Evolutionary conservation across 129 eudicot genomes (phyloP).

Genomic region (Tanacetum coccineum): DNA sequence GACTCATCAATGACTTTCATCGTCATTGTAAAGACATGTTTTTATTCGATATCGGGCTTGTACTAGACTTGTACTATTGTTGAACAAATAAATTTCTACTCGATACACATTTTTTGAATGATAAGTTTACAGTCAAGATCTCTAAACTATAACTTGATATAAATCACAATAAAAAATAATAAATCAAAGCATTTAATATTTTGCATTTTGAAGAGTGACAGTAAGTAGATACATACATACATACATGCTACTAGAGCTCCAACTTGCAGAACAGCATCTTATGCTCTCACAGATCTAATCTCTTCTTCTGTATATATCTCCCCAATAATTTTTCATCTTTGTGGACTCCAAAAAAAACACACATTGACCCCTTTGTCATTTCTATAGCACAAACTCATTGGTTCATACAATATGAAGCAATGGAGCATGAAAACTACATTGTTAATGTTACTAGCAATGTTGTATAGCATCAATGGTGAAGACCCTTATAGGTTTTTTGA

Average conservation of each 20-base stretch:
- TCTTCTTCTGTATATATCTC: constrained; percentile 15
- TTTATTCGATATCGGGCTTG: too few relatives aligned
- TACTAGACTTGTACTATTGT: too few relatives aligned
- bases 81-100: too few relatives aligned
- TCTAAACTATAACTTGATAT: too few relatives aligned
- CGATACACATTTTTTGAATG: too few relatives aligned
- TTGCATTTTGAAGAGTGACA: not conserved
- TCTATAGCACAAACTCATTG: not conserved
- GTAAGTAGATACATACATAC: not conserved
- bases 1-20: too few relatives aligned
- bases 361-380: too few relatives aligned
- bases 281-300: constrained; percentile 29
- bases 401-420: constrained; percentile 23
- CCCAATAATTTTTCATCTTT: not conserved
- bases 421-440: constrained; percentile 20
- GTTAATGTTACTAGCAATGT: constrained; percentile 14
- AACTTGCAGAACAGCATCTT: constrained; percentile 26
- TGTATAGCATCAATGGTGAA: constrained; percentile 33
- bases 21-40: too few relatives aligned
- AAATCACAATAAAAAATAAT: too few relatives aligned
- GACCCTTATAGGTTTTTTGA: constrained; percentile 53
- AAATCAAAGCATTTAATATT: too few relatives aligned
- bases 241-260: not conserved
- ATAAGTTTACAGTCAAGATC: too few relatives aligned
- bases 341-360: constrained; percentile 3